phyloP scores from a whole-genome alignment of 2,329 filamentous ascomycete genomes.

The Canariomyces notabilis region DNA sequence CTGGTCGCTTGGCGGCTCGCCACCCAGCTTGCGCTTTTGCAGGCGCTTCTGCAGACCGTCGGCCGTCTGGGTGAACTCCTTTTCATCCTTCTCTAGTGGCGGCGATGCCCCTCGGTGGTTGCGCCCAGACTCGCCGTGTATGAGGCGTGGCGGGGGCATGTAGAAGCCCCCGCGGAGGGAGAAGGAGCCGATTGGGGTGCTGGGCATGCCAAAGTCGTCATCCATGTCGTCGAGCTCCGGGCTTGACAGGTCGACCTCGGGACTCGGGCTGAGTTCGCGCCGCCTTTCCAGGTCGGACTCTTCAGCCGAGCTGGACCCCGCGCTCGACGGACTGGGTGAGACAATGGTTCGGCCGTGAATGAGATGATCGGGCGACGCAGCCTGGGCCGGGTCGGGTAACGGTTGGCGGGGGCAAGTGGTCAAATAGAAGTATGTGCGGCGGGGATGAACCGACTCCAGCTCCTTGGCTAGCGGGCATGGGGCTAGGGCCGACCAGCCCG shows the following conservation, averaged over 20 bases:
- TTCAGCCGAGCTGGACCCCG: slow-evolving; percentile 65
- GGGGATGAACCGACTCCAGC: slow-evolving; percentile 84
- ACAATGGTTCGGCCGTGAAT: slow-evolving; percentile 59
- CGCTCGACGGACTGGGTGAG: slow-evolving; percentile 76
- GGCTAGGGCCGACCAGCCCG: slow-evolving; percentile 69
- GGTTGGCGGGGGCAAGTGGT: slow-evolving; percentile 82
- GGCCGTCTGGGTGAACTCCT: slow-evolving; percentile 94
- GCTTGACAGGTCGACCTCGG: slow-evolving; percentile 85
- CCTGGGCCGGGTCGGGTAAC: slow-evolving; percentile 60
- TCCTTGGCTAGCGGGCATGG: slow-evolving; percentile 91
- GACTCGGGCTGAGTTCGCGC: slow-evolving; percentile 77
- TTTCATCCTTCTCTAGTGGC: slow-evolving; percentile 88
- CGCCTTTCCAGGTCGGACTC: slow-evolving; percentile 57
- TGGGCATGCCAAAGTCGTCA: slow-evolving; percentile 53
- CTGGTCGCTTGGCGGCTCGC: slow-evolving; percentile 35
- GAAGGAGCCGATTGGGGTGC: slow-evolving; percentile 60
- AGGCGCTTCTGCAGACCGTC: slow-evolving; percentile 73
- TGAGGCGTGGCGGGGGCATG: slow-evolving; percentile 34
- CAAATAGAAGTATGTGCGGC: slow-evolving; percentile 94
- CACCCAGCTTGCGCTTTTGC: slow-evolving; percentile 58
- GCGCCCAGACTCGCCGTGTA: slow-evolving; percentile 42
- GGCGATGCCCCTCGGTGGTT: slow-evolving; percentile 74
- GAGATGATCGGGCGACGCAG: slow-evolving; percentile 43
- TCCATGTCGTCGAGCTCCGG: slow-evolving; percentile 76
- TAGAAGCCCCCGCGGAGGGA: slow-evolving; percentile 41